Conservation (phyloP, 2,329 filamentous ascomycete species). For the Colletotrichum sp. region DNA sequence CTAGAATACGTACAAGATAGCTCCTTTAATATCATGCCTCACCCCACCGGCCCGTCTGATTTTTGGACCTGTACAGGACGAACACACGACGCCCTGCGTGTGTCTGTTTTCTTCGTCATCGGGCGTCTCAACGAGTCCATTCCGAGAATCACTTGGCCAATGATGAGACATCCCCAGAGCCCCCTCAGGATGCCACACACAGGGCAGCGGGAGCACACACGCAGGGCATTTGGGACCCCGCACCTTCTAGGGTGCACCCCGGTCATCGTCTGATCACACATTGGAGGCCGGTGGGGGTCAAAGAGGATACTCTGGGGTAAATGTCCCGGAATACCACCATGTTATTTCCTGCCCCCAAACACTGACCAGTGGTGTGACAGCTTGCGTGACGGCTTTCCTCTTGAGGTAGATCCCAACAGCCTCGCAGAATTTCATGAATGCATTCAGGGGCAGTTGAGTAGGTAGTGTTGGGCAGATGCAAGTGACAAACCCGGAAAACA, state of each 20-base stretch:
- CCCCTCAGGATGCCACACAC: background rate
- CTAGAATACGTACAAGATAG: background rate
- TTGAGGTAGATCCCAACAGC: background rate
- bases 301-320: constrained; percentile 17
- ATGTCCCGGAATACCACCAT: background rate
- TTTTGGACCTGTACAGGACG: background rate
- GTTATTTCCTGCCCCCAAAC: background rate
- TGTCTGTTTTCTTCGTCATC: background rate
- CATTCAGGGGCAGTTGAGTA: background rate
- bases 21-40: background rate
- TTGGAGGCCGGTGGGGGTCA: background rate
- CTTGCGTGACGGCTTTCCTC: background rate
- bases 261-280: background rate
- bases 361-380: background rate
- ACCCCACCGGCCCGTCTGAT: background rate
- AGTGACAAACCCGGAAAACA: background rate
- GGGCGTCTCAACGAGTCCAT: background rate
- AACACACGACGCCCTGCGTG: constrained; percentile 6
- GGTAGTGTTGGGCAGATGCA: background rate
- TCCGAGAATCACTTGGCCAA: background rate
- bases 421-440: background rate
- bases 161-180: background rate
- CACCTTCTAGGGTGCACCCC: background rate
- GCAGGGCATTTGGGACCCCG: constrained; percentile 26
- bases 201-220: constrained; percentile 21